Evolutionary conservation across 2,329 filamentous ascomycete species (phyloP), one percentile per base, ranked within the genome.

Genomic region (Emericellopsis atlantica): DNA sequence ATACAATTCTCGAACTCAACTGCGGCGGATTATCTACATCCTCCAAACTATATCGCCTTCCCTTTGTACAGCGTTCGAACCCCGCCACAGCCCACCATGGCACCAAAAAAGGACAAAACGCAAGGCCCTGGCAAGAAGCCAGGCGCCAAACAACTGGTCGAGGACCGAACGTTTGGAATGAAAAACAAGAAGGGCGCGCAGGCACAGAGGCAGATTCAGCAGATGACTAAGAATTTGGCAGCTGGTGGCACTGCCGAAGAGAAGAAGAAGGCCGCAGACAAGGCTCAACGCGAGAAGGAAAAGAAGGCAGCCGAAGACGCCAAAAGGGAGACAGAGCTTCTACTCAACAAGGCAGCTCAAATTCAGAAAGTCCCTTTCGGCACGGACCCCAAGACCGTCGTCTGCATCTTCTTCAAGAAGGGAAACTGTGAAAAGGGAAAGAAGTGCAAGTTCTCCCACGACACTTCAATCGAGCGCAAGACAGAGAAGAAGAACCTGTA

Each of bases 161-260:
- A 92, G 47, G 92, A 98, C 71, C 92, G 90, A 69, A 95, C 92
- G 38, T 98, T 98, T 72, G 92, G 92, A 54, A 96, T 98, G 92
- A 98, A 98, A 69, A 98, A 98, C 60, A 98, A 98, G 72, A 98
- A 95, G 73, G 92, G 92, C 51, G 83, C 79, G 43, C 81, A 78
- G 40, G 90, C 88, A 42, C 86, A 96, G 66, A 94, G 81, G 64
- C 79, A 89, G 51, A 96, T 98, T 58, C 81, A 84, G 44, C 84
- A 88, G 54, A 76, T 98, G 60, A 68, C 80, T 50, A 74, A 80
- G 37, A 82, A 88, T 53, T 74, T 80, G 40, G 79, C 82, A 50
- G 72, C 75, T 43, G 80, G 82, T 51, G 86, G 87, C 46, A 82
- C 74, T n/a, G 77, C 86, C 18, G 90, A 95, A 43, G 82, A 92